These are phyloP conservation scores for Aspergillus japonicus DNA, from an alignment of 2,329 filamentous ascomycete genomes.

Conservation along the genomic window DNA sequence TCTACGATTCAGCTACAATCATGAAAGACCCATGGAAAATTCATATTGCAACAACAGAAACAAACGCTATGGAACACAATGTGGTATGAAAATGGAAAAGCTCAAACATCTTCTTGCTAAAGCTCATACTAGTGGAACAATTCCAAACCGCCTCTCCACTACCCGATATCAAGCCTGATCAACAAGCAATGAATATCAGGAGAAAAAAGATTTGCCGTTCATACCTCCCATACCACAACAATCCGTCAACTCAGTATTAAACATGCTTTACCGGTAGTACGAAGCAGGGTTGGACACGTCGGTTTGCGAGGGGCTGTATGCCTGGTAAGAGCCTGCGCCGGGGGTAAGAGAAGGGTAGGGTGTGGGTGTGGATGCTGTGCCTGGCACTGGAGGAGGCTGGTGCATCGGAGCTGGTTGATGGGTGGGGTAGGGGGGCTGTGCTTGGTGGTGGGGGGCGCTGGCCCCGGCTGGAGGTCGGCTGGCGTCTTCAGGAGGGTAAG, in stretches of 20 bases:
- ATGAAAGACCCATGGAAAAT: not conserved
- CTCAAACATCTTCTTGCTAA: not conserved
- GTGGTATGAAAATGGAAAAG: not conserved
- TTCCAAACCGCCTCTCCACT: not conserved
- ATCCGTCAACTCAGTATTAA: not conserved
- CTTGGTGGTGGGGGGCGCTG: conserved; percentile 23
- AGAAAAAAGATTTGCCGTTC: not conserved
- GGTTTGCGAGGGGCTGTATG: conserved; percentile 37
- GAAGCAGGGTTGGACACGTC: conserved; percentile 38
- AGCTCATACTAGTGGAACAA: not conserved
- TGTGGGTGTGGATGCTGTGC: conserved; percentile 28
- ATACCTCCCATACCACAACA: not conserved
- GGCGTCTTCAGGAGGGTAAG: conserved; percentile 40
- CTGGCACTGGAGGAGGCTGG: conserved; percentile 37
- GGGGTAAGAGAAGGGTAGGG: conserved; percentile 36
- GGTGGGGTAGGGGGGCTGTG: conserved; percentile 35
- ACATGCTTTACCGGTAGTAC: conserved; percentile 36
- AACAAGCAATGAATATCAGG: not conserved
- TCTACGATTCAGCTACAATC: not conserved
- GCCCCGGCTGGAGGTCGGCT: conserved; percentile 20
- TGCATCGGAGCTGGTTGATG: conserved; percentile 35
- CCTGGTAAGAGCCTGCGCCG: conserved; percentile 33
- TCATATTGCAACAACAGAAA: not conserved
- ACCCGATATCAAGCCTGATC: not conserved
- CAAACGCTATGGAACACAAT: not conserved